Conservation (phyloP, 228 moss, liverwort and hornwort species). For the Sphagnum fallax region DNA sequence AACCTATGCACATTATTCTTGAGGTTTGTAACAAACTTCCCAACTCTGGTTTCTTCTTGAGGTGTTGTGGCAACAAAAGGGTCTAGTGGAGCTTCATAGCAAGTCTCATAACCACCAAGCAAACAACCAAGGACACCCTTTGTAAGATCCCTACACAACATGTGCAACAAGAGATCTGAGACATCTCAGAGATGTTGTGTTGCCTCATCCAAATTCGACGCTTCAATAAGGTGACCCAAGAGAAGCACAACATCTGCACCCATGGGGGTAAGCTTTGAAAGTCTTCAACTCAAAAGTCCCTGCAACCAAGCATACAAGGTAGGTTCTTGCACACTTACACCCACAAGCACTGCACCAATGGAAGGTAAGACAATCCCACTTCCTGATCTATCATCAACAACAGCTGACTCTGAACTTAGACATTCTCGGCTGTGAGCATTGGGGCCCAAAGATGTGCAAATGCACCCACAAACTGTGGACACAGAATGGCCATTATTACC, state of each 20-base stretch:
- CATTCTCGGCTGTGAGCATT: conserved; percentile 36
- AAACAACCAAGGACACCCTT: conserved; percentile 51
- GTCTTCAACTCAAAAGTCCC: conserved; percentile 65
- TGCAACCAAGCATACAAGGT: conserved; percentile 50
- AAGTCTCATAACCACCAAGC: conserved; percentile 28
- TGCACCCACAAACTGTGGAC: conserved; percentile 70
- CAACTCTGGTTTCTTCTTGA: conserved; percentile 25
- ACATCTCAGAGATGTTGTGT: conserved; percentile 22
- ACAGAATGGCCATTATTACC: conserved; percentile 49
- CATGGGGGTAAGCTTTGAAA: conserved; percentile 76
- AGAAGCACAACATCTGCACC: conserved; percentile 60
- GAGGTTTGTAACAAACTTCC: conserved; percentile 63
- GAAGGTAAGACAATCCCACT: conserved; percentile 28
- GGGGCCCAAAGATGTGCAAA: conserved; percentile 66
- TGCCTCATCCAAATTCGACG: conserved; percentile 17
- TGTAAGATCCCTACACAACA: conserved; percentile 55
- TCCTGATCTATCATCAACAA: conserved; percentile 17
- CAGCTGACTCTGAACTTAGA: conserved; percentile 39
- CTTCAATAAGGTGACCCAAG: conserved; percentile 36
- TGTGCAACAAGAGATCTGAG: conserved; percentile 39
- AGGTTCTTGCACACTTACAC: conserved; percentile 39
- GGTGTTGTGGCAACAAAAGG: conserved; percentile 19
- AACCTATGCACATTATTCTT: conserved; percentile 62
- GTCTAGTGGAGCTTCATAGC: conserved; percentile 1
- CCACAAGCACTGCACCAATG: conserved; percentile 54